Conservation (phyloP, 1,284 basidiomycete species). For the Neonothopanus nambi region DNA sequence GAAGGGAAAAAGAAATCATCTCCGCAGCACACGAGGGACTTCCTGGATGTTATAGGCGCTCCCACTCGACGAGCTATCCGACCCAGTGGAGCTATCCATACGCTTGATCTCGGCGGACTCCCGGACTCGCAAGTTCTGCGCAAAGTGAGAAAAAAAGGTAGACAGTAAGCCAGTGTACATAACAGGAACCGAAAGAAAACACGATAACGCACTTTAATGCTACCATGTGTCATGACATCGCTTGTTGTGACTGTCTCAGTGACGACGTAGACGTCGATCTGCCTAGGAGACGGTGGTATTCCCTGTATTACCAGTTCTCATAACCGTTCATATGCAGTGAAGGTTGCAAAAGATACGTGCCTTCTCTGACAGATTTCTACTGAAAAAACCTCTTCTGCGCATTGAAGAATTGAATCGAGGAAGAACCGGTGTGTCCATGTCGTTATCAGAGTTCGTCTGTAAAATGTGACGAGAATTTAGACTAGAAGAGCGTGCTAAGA, state of each 20-base stretch:
- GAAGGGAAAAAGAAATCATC: too few relatives aligned
- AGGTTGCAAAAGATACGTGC: neutral
- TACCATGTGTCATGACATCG: neutral
- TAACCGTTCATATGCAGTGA: too few relatives aligned
- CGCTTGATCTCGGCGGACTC: too few relatives aligned
- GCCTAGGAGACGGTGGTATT: slow-evolving; percentile 22
- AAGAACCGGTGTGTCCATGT: slow-evolving; percentile 22
- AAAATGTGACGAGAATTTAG: slow-evolving; percentile 33
- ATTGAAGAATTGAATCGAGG: slow-evolving; percentile 18
- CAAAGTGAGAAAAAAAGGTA: too few relatives aligned
- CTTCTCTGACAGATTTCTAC: slow-evolving; percentile 10
- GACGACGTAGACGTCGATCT: slow-evolving; percentile 27
- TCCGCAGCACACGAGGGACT: too few relatives aligned
- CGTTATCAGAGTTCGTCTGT: slow-evolving; percentile 17
- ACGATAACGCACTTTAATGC: neutral
- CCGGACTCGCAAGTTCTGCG: too few relatives aligned
- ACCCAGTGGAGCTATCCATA: too few relatives aligned
- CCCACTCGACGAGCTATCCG: too few relatives aligned
- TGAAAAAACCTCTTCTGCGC: neutral
- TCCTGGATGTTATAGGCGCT: too few relatives aligned
- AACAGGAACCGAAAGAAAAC: too few relatives aligned
- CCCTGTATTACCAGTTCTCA: too few relatives aligned
- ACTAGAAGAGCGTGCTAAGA: slow-evolving; percentile 13
- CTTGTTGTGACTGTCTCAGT: slow-evolving; percentile 28
- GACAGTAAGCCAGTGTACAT: too few relatives aligned